phyloP scores from a whole-genome alignment of 148 eudicot genomes.

The Vaccinium corymbosum region DNA sequence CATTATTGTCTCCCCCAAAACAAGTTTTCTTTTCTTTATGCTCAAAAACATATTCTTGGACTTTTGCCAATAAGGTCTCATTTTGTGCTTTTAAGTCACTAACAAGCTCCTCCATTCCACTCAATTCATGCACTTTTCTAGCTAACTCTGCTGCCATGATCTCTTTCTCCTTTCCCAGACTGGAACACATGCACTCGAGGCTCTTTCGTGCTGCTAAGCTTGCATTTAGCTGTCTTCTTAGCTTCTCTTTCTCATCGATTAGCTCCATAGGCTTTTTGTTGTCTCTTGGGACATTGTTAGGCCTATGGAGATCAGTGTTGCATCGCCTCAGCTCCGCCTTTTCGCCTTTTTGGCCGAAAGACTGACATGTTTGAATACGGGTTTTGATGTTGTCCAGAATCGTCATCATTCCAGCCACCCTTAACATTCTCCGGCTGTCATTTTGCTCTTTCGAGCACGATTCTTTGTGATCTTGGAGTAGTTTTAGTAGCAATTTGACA shows the following conservation, averaged over 20 bases:
- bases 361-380: constrained; percentile 62
- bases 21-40: constrained; percentile 20
- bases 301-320: constrained; percentile 34
- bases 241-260: constrained; percentile 52
- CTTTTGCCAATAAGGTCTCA: constrained; percentile 44
- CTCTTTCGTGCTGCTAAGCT: constrained; percentile 66
- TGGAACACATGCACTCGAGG: constrained; percentile 74
- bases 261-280: constrained; percentile 24
- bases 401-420: constrained; percentile 85
- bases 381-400: constrained; percentile 64
- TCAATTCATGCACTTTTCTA: constrained; percentile 57
- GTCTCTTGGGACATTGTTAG: constrained; percentile 26
- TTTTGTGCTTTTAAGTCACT: constrained; percentile 55
- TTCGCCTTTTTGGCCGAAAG: constrained; percentile 37
- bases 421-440: constrained; percentile 56
- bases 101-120: constrained; percentile 70
- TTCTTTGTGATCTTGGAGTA: constrained; percentile 80
- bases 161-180: constrained; percentile 84
- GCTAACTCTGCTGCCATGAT: constrained; percentile 68
- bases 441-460: constrained; percentile 41
- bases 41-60: constrained; percentile 33
- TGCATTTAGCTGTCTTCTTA: constrained; percentile 47
- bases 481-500: constrained; percentile 61
- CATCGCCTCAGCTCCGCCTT: constrained; percentile 46
- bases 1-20: constrained; percentile 19